Evolutionary conservation across 805 yeast genomes (phyloP).

Genomic region (Wickerhamomyces strasburgensis): DNA sequence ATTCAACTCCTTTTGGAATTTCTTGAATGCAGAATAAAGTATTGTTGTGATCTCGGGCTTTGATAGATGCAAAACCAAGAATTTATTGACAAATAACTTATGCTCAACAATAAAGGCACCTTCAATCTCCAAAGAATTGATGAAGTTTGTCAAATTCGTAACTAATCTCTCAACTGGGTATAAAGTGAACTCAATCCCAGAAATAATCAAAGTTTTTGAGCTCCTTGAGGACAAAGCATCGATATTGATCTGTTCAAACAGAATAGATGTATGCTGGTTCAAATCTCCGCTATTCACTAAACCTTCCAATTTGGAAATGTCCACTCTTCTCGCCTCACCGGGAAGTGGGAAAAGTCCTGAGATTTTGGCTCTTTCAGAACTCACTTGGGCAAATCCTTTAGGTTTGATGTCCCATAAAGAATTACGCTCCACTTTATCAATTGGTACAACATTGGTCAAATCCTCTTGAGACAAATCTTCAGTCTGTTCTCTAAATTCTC

Average conservation of each 20-base stretch:
- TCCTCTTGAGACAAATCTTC: constrained; percentile 21
- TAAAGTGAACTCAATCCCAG: constrained; percentile 27
- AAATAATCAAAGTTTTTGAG: constrained; percentile 25
- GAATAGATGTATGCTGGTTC: constrained; percentile 27
- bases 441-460: constrained; percentile 37
- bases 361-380: constrained; percentile 72
- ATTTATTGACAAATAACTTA: constrained; percentile 28
- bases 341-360: constrained; percentile 77
- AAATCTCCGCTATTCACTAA: constrained; percentile 27
- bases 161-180: constrained; percentile 35
- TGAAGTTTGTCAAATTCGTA: constrained; percentile 40
- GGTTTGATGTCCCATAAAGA: constrained; percentile 73
- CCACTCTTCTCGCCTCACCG: constrained; percentile 44
- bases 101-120: constrained; percentile 35
- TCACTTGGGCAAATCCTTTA: constrained; percentile 64
- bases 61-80: constrained; percentile 46
- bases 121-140: constrained; percentile 39
- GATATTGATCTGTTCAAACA: constrained; percentile 29
- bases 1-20: constrained; percentile 29
- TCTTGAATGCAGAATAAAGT: constrained; percentile 39
- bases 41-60: constrained; percentile 52
- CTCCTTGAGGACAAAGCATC: constrained; percentile 25
- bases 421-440: constrained; percentile 46
- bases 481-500: neutral
- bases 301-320: constrained; percentile 28